Percentiles rank a stretch among this genome's conserved stretches.
phyloP scores from a whole-genome alignment of 2,329 filamentous ascomycete species.

The Colletotrichum coccodes region DNA sequence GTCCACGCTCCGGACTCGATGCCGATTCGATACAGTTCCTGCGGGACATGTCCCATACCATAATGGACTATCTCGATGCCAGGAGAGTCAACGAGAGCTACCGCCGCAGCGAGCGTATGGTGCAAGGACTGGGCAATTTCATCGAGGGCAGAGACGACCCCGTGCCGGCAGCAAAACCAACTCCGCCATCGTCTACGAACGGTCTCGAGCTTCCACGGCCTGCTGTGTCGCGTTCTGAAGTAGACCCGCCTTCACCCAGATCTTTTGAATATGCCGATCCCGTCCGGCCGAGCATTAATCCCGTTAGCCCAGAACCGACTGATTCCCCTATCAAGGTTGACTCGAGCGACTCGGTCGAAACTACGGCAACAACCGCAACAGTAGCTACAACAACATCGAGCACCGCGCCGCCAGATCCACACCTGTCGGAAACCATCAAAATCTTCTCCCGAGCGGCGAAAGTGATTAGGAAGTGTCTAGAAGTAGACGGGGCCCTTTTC shows the following conservation, averaged over 20 bases:
- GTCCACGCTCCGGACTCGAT: conserved; percentile 41
- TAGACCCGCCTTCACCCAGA: not conserved
- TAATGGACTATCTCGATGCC: conserved; percentile 51
- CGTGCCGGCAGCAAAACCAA: not conserved
- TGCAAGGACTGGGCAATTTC: conserved; percentile 47
- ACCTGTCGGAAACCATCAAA: conserved; percentile 27
- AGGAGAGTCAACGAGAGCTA: conserved; percentile 43
- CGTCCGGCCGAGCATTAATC: conserved; percentile 26
- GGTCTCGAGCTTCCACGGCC: not conserved
- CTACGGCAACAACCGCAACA: conserved; percentile 18
- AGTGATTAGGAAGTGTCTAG: conserved; percentile 52
- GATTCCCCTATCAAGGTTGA: conserved; percentile 8
- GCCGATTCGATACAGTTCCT: conserved; percentile 40
- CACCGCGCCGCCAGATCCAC: conserved; percentile 30
- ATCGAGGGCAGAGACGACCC: conserved; percentile 43
- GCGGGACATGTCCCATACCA: conserved; percentile 42
- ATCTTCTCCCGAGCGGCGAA: conserved; percentile 56
- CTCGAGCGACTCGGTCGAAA: conserved; percentile 29
- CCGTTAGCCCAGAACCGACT: not conserved
- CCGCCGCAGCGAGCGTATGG: conserved; percentile 48
- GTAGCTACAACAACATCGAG: conserved; percentile 29
- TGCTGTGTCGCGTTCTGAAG: not conserved
- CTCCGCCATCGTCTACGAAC: conserved; percentile 12
- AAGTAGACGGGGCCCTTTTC: conserved; percentile 38
- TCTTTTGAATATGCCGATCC: not conserved